phyloP scores from a whole-genome alignment of 176 grass and related monocot genomes.

The Musa itinerans region DNA sequence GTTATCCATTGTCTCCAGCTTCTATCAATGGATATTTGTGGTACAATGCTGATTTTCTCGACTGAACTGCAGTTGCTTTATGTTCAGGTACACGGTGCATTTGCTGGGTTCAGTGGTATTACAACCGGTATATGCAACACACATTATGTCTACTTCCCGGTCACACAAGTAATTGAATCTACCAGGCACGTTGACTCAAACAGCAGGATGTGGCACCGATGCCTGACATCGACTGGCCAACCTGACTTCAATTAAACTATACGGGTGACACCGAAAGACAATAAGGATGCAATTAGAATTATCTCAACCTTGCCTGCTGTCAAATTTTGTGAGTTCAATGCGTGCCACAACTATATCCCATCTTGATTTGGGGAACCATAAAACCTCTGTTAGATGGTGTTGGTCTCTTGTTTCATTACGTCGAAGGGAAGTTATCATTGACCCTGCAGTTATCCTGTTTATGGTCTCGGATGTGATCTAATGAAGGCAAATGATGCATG shows the following conservation, averaged over 20 bases:
- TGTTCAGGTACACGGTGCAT: constrained; percentile 73
- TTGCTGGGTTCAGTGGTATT: constrained; percentile 92
- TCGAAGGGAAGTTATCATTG: no score
- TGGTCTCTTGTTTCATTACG: no score
- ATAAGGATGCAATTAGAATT: no score
- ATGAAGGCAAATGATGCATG: no score
- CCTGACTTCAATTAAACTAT: constrained; percentile 49
- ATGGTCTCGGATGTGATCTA: no score
- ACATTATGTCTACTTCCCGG: constrained; percentile 77
- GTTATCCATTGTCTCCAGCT: not conserved
- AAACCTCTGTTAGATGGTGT: no score
- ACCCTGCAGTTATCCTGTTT: no score
- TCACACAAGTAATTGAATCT: constrained; percentile 66
- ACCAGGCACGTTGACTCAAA: constrained; percentile 61
- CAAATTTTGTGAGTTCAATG: no score
- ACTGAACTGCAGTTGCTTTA: constrained; percentile 1
- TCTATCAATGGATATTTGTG: not conserved
- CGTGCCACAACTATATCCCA: no score
- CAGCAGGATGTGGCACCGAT: constrained; percentile 98
- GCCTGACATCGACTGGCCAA: constrained; percentile 82
- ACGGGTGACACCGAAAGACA: no score
- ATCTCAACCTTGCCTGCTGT: no score
- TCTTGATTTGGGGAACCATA: no score
- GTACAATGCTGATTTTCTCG: not conserved
- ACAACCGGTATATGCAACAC: constrained; percentile 82